phyloP scores from a whole-genome alignment of 1,139 yeast species.

The Pichia sp. region DNA sequence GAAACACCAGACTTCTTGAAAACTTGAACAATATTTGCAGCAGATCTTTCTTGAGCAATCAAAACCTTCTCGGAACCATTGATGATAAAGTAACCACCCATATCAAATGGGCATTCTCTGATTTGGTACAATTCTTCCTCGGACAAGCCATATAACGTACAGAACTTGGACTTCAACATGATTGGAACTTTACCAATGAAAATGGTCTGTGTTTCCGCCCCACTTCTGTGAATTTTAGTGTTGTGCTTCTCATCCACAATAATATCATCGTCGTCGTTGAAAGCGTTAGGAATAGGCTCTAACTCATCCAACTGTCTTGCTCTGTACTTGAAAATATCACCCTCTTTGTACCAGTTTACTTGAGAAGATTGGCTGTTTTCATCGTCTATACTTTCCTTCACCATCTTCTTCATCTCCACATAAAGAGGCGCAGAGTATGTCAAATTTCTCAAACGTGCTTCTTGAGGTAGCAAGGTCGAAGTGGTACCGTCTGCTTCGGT shows the following conservation, averaged over 20 bases:
- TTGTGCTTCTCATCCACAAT: constrained; percentile 47
- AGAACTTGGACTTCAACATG: constrained; percentile 94
- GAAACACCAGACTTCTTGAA: constrained; percentile 97
- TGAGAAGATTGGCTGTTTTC: constrained; percentile 38
- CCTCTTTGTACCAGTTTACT: constrained; percentile 31
- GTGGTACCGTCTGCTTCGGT: constrained; percentile 99
- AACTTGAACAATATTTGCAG: constrained; percentile 97
- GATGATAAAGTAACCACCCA: constrained; percentile 98
- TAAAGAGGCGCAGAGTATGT: constrained; percentile 95
- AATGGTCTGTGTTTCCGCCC: constrained; percentile 43
- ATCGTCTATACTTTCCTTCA: constrained; percentile 76
- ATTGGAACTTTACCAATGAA: constrained; percentile 96
- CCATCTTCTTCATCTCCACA: constrained; percentile 92
- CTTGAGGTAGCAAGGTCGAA: constrained; percentile 98
- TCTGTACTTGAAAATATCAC: constrained; percentile 36
- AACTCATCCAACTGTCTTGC: constrained; percentile 27
- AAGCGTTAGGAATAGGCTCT: constrained; percentile 32
- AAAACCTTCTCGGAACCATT: constrained; percentile 97
- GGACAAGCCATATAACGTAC: constrained; percentile 87
- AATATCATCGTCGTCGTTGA: constrained; percentile 36
- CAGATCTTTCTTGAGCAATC: constrained; percentile 97
- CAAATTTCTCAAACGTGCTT: constrained; percentile 90
- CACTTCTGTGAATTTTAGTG: constrained; percentile 29
- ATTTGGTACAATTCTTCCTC: constrained; percentile 93
- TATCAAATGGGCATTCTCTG: constrained; percentile 98